Evolutionary conservation across 2,329 filamentous ascomycete species (phyloP).

Genomic region (Aspergillus floridensis): DNA sequence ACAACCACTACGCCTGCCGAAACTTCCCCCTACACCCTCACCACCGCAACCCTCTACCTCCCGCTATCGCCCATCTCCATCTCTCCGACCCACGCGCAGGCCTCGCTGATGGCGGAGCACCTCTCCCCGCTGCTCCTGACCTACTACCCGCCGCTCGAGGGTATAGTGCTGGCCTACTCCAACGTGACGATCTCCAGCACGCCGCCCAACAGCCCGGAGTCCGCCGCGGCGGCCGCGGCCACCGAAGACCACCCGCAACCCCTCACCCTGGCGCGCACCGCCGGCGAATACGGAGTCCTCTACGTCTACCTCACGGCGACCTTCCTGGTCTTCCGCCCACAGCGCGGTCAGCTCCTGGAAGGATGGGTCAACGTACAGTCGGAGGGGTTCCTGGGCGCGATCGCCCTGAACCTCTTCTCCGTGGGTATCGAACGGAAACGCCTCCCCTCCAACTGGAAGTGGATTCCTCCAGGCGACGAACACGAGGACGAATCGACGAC

Average conservation of each 20-base stretch:
- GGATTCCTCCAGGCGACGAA: conserved; percentile 61
- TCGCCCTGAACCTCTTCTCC: conserved; percentile 90
- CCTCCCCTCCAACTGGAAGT: conserved; percentile 76
- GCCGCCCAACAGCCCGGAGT: conserved; percentile 32
- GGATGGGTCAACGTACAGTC: conserved; percentile 83
- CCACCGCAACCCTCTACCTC: conserved; percentile 73
- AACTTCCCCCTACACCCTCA: conserved; percentile 69
- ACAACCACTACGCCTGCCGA: conserved; percentile 24
- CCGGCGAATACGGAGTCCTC: conserved; percentile 81
- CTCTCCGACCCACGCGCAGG: conserved; percentile 52
- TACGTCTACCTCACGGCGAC: conserved; percentile 89
- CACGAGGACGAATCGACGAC: conserved; percentile 15
- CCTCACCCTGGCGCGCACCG: conserved; percentile 42
- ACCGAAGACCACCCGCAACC: conserved; percentile 32
- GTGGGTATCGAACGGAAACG: conserved; percentile 76
- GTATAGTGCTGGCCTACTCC: conserved; percentile 56
- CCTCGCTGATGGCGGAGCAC: conserved; percentile 60
- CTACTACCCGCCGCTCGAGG: conserved; percentile 59
- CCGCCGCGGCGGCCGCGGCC: conserved; percentile 31
- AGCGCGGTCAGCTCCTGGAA: conserved; percentile 69
- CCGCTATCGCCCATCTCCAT: conserved; percentile 57
- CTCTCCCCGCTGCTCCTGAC: conserved; percentile 62
- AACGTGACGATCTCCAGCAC: conserved; percentile 43
- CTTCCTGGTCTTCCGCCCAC: conserved; percentile 77
- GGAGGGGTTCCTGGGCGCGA: conserved; percentile 81